Conservation (phyloP, 257 asterid species). For the Coffea canephora region DNA sequence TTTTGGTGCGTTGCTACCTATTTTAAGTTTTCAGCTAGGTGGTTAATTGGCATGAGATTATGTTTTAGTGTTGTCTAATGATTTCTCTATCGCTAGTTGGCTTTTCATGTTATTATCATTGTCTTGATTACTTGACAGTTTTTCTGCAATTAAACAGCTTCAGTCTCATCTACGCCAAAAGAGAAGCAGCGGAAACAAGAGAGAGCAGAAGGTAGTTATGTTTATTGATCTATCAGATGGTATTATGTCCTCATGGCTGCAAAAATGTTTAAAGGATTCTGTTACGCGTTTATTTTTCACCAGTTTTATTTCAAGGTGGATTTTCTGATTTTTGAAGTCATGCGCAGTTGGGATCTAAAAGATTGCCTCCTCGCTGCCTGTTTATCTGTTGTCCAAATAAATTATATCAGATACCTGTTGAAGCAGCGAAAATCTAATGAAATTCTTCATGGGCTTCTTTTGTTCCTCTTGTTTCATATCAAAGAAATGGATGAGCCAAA, state of each 20-base stretch:
- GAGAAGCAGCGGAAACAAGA: slow-evolving; percentile 62
- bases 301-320: background rate
- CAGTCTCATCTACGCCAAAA: slow-evolving; percentile 42
- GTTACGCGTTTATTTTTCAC: background rate
- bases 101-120: background rate
- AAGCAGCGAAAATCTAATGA: background rate
- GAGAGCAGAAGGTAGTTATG: slow-evolving; percentile 57
- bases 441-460: slow-evolving; percentile 1
- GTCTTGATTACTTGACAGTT: slow-evolving; percentile 4
- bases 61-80: background rate
- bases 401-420: background rate
- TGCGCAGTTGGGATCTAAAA: background rate
- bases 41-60: background rate
- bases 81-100: background rate
- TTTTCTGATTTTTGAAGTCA: background rate
- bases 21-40: background rate
- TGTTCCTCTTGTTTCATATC: slow-evolving; percentile 7
- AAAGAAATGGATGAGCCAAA: slow-evolving; percentile 61
- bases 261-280: slow-evolving; percentile 1
- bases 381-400: background rate
- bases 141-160: slow-evolving; percentile 17
- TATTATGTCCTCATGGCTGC: background rate
- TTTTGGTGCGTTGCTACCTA: background rate
- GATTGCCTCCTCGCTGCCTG: background rate
- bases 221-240: background rate